A percentile compares a stretch with the other conserved stretches of the same genome.
phyloP scores from a whole-genome alignment of 768 basidiomycete species.

The Panellus pusillus region DNA sequence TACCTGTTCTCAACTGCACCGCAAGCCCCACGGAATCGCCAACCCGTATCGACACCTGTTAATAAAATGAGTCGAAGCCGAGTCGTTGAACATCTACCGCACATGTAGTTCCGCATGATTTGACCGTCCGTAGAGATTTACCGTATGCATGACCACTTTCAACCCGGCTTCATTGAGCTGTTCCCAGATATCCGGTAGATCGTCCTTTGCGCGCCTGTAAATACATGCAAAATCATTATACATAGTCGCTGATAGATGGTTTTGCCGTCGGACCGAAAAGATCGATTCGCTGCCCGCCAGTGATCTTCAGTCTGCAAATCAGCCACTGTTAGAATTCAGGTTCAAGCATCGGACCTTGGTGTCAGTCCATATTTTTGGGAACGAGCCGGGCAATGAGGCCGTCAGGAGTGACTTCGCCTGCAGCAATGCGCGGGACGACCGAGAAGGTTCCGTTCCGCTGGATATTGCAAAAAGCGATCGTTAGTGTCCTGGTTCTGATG shows the following conservation, averaged over 20 bases:
- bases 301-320: slow-evolving; percentile 30
- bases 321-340: not conserved
- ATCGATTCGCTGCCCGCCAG: slow-evolving; percentile 59
- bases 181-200: slow-evolving; percentile 41
- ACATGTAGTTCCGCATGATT: slow-evolving; percentile 69
- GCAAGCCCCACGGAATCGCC: slow-evolving; percentile 78
- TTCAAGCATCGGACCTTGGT: slow-evolving; percentile 40
- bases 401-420: slow-evolving; percentile 69
- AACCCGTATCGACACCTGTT: slow-evolving; percentile 60
- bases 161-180: slow-evolving; percentile 65
- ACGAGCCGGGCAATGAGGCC: slow-evolving; percentile 56
- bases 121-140: slow-evolving; percentile 68
- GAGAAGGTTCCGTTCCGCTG: slow-evolving; percentile 72
- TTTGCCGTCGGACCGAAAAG: slow-evolving; percentile 49
- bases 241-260: not conserved
- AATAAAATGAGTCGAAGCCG: not conserved
- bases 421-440: slow-evolving; percentile 70
- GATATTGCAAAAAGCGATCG: slow-evolving; percentile 67
- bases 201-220: slow-evolving; percentile 13
- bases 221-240: no score
- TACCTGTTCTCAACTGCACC: slow-evolving; percentile 68
- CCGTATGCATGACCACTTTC: slow-evolving; percentile 80
- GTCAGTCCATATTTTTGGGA: slow-evolving; percentile 66
- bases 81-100: not conserved
- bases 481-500: slow-evolving; percentile 75